phyloP scores from a whole-genome alignment of 768 basidiomycete genomes.

The Trametes cinnabarina region DNA sequence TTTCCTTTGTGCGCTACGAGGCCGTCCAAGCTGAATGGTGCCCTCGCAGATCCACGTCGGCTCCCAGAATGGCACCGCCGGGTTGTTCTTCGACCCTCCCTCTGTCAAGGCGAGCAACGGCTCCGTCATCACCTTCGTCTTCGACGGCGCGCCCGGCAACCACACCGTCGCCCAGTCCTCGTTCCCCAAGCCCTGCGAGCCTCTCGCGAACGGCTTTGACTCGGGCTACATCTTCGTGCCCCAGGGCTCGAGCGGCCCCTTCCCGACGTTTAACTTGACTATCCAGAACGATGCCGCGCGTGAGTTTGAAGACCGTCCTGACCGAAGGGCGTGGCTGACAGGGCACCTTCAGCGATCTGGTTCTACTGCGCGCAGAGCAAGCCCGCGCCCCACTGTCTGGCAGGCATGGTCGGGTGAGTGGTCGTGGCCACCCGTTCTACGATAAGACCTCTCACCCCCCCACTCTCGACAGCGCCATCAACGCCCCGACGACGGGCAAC shows the following conservation, averaged over 20 bases:
- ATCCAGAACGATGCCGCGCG: constrained; percentile 47
- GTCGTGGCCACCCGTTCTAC: too few relatives aligned
- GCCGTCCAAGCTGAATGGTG: not conserved
- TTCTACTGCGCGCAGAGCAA: constrained; percentile 55
- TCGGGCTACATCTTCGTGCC: constrained; percentile 51
- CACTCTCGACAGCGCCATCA: constrained; percentile 41
- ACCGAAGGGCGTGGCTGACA: not conserved
- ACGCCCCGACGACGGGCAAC: constrained; percentile 45
- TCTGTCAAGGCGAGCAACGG: constrained; percentile 42
- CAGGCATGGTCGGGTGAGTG: constrained; percentile 36
- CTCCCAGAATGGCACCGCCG: constrained; percentile 24
- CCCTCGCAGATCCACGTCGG: constrained; percentile 40
- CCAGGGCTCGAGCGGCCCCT: constrained; percentile 18
- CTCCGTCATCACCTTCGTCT: constrained; percentile 49
- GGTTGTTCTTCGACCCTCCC: constrained; percentile 47
- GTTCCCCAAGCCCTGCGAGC: constrained; percentile 45
- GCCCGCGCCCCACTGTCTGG: constrained; percentile 41
- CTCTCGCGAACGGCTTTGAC: constrained; percentile 48
- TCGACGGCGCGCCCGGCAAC: constrained; percentile 50
- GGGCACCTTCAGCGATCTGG: constrained; percentile 42
- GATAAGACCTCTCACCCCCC: too few relatives aligned
- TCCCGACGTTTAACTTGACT: constrained; percentile 49
- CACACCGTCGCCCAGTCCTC: constrained; percentile 54
- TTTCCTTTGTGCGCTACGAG: not conserved
- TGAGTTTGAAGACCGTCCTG: constrained; percentile 28